Evolutionary conservation across 2,329 filamentous ascomycete species (phyloP).

Genomic region (Aureobasidium pullulans): DNA sequence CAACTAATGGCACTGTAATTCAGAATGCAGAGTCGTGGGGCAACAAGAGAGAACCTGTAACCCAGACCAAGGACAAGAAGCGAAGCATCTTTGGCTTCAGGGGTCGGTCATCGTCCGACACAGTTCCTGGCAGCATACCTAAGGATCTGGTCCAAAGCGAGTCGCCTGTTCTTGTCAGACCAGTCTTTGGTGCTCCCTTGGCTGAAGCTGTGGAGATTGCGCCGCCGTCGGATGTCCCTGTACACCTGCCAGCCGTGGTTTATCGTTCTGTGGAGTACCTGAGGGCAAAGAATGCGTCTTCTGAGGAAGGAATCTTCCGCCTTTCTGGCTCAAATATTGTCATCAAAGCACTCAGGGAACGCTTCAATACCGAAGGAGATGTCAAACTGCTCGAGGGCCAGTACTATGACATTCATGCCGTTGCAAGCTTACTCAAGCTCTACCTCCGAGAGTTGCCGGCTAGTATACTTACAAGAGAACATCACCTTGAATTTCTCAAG

Average conservation of each 20-base stretch:
- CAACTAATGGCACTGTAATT: conserved; percentile 77
- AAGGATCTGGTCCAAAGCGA: conserved; percentile 19
- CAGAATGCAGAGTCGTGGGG: conserved; percentile 79
- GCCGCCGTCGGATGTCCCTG: conserved; percentile 62
- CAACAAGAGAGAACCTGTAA: conserved; percentile 53
- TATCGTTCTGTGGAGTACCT: conserved; percentile 95
- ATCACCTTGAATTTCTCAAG: conserved; percentile 80
- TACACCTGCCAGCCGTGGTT: conserved; percentile 81
- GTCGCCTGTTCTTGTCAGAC: conserved; percentile 36
- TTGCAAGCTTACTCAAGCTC: conserved; percentile 87
- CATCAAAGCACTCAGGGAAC: conserved; percentile 82
- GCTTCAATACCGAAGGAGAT: conserved; percentile 90
- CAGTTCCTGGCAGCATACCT: conserved; percentile 30
- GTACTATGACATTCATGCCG: conserved; percentile 92
- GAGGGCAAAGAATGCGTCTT: conserved; percentile 68
- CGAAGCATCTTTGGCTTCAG: conserved; percentile 59
- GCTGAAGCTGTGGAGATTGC: conserved; percentile 80
- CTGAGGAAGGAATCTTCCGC: conserved; percentile 92
- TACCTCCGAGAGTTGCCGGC: conserved; percentile 88
- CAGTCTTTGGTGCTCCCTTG: conserved; percentile 79
- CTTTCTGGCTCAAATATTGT: conserved; percentile 94
- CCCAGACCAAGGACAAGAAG: conserved; percentile 74
- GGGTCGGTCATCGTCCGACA: conserved; percentile 63
- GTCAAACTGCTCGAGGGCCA: conserved; percentile 72
- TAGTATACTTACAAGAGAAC: conserved; percentile 82